phyloP scores from a whole-genome alignment of 768 basidiomycete species.

The Auriscalpium vulgare region DNA sequence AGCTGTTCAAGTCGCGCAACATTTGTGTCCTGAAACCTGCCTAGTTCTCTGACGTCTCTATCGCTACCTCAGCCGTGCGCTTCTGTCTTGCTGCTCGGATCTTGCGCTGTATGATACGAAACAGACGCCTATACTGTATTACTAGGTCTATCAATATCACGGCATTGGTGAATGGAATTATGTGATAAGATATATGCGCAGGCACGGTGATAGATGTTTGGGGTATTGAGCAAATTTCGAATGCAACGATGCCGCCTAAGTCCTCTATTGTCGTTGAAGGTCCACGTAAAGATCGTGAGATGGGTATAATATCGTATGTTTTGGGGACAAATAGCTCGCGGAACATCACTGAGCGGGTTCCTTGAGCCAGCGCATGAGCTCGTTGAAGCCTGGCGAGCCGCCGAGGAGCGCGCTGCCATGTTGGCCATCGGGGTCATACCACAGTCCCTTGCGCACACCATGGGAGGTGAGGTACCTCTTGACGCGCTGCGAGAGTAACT shows the following conservation, averaged over 20 bases:
- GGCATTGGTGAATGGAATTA: too few species aligned
- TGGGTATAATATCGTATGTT: background rate
- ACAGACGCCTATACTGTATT: too few species aligned
- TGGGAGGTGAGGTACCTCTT: conserved; percentile 69
- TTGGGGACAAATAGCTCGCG: background rate
- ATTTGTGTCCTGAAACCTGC: background rate
- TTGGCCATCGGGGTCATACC: conserved; percentile 51
- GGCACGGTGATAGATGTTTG: too few species aligned
- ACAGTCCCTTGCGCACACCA: conserved; percentile 59
- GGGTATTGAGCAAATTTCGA: too few species aligned
- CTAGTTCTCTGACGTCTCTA: too few species aligned
- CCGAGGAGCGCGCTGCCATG: conserved; percentile 56
- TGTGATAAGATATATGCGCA: too few species aligned
- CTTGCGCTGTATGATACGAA: too few species aligned
- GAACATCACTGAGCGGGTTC: conserved; percentile 7
- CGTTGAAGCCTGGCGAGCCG: conserved; percentile 42
- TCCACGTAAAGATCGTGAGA: background rate
- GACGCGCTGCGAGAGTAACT: conserved; percentile 43
- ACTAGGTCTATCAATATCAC: too few species aligned
- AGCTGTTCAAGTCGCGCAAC: conserved; percentile 31
- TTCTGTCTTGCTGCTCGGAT: too few species aligned
- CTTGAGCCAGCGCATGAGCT: conserved; percentile 58
- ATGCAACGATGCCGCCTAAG: too few species aligned
- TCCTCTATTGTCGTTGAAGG: too few species aligned
- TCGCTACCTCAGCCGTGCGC: too few species aligned